Conservation (phyloP, 768 basidiomycete species). For the Suillus subalutaceus region DNA sequence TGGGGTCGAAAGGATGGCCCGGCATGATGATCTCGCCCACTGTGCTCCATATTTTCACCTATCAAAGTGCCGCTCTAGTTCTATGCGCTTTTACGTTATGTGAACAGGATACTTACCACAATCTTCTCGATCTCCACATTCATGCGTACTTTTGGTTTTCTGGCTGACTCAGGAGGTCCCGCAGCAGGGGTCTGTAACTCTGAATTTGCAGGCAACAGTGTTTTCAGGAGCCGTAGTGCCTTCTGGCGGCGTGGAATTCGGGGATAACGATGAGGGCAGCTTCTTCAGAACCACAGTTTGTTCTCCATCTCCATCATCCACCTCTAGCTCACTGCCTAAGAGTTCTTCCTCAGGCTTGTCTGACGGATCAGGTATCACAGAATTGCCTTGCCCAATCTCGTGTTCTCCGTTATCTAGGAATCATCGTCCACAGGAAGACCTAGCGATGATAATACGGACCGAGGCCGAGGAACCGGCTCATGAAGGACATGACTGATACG, state of each 20-base stretch:
- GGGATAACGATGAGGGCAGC: constrained; percentile 5
- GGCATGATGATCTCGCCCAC: constrained; percentile 67
- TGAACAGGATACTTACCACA: constrained; percentile 47
- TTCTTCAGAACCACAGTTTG: constrained; percentile 34
- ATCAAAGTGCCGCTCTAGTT: constrained; percentile 66
- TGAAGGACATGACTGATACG: constrained; percentile 48
- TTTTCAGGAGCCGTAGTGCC: constrained; percentile 6
- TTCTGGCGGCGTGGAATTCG: neutral
- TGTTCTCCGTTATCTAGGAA: constrained; percentile 1
- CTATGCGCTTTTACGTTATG: neutral
- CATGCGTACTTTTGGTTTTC: constrained; percentile 47
- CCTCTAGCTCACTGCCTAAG: constrained; percentile 1
- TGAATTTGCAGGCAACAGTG: constrained; percentile 11
- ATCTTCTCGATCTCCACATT: constrained; percentile 68
- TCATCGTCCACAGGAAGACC: constrained; percentile 4
- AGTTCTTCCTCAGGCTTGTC: neutral
- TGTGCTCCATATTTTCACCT: constrained; percentile 74
- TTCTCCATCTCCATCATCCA: constrained; percentile 31
- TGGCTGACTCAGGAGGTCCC: constrained; percentile 21
- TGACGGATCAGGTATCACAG: neutral
- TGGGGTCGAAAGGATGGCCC: constrained; percentile 44
- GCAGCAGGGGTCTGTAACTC: constrained; percentile 1
- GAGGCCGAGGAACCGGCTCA: constrained; percentile 41
- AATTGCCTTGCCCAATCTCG: neutral
- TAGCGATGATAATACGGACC: constrained; percentile 32